Evolutionary conservation across 2,329 filamentous ascomycete species (phyloP), one percentile per base, ranked within the genome.

Genomic region (Massarina eburnea): DNA sequence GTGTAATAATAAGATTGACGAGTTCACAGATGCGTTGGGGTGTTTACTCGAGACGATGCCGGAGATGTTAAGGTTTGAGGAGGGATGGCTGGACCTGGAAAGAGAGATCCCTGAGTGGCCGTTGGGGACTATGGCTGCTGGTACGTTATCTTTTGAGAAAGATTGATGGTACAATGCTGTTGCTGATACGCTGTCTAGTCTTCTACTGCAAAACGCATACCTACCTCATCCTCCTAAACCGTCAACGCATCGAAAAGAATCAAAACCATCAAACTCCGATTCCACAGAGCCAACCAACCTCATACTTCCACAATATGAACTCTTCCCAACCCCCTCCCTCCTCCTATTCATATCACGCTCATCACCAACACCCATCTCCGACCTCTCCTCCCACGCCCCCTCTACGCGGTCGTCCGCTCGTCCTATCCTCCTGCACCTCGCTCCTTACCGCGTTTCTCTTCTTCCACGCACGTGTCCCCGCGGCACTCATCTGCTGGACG

Each of bases 201-300:
- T 71, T 76, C 24, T 73, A 73, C 46, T 73, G 70, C 47, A 77
- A 76, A 49, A 72, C 72, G 7, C 75, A 78, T 40, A 76, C 72
- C 10, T 76, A 76, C 54, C 60, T 78, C 8, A 70, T 78, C 17
- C 64, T 78, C 1, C 65, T 78, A 21, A 77, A 78, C 50, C 73
- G 75, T 4, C 75, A 77, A 50, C 69, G 75, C 19, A 41, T 51
- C 15, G 60, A 66, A 14, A 64, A 58, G 35, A 39, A 39, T 41
- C 21, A 35, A 3, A 22, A 35, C 12, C 42, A 39, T 7, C 14
- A 24, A 1, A 35, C 32, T 15, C 39, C 48, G 20, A 29, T 15
- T 26, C 38, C 36, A 20, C 36, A 37, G 5, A 14, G 19, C 18
- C 17, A 46, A 1, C 29, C 45, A 17, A 44, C 54, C 14, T n/a